These are phyloP conservation scores for Pleurotus sapidus DNA, from an alignment of 768 basidiomycete genomes.

Conservation along the genomic window DNA sequence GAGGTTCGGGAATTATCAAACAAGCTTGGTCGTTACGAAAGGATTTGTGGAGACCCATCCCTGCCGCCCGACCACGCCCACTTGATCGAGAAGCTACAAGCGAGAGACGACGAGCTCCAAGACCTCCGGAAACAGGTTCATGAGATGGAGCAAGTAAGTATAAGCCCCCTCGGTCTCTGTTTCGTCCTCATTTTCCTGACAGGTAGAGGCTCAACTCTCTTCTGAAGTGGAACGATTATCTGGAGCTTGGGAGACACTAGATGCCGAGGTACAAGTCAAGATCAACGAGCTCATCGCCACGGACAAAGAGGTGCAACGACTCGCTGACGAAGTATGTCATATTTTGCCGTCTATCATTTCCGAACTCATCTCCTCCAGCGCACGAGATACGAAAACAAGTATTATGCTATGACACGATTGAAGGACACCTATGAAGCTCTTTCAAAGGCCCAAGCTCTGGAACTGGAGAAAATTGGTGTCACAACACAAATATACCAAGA, in stretches of 20 bases:
- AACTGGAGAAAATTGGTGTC: neutral
- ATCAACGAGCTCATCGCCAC: constrained; percentile 73
- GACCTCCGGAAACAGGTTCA: constrained; percentile 58
- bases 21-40: constrained; percentile 60
- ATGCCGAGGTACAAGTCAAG: constrained; percentile 79
- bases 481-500: constrained; percentile 50
- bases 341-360: neutral
- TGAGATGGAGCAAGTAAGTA: constrained; percentile 62
- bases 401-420: constrained; percentile 83
- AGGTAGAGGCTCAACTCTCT: constrained; percentile 78
- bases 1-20: constrained; percentile 42
- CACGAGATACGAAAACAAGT: constrained; percentile 96
- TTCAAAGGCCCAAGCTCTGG: too few species aligned
- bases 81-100: constrained; percentile 53
- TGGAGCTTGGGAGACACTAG: constrained; percentile 81
- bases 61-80: constrained; percentile 47
- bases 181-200: neutral
- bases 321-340: constrained; percentile 61
- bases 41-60: constrained; percentile 57
- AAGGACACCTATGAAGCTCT: constrained; percentile 78
- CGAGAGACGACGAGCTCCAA: constrained; percentile 68
- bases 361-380: constrained; percentile 45
- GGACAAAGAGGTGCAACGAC: constrained; percentile 71
- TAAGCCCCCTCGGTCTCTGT: neutral
- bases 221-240: constrained; percentile 85